Evolutionary conservation across 1,284 basidiomycete species (phyloP), one percentile per base, ranked within the genome.

Genomic region (Chiua sp.): DNA sequence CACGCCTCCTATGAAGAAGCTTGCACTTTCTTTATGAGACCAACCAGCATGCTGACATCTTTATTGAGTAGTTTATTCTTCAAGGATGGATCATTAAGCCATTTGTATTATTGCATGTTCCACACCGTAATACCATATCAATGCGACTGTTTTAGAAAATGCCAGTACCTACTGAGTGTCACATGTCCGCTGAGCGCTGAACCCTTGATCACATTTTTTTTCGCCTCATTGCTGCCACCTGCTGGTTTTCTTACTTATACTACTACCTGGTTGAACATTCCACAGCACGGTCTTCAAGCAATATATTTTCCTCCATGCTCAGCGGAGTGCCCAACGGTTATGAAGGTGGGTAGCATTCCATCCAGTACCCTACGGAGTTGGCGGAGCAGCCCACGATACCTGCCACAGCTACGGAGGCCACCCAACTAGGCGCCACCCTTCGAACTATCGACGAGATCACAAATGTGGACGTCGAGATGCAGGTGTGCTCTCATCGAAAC

Each of bases 401-500:
- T 51, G 7, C 50, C 42, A 35, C 61, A 69, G 60, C 33, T 26
- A 44, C 42, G 49, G 57, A 56, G 52, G 37, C 53, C 52, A 37
- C 55, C 47, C 60, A 59, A 22, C 63, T 63, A 8, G 63, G 78
- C 63, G 72, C 76, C 35, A 84, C 83, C 15, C 75, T 87, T 28
- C 73, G 76, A 65, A 77, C 76, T 47, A 80, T 87, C 60, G 81
- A 84, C 54, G 72, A 82, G 64, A 77, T 85, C 37, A 80, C 82
- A 33, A 86, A 86, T 63, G 74, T 79, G 66, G 88, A 90, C 78
- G 81, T 89, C n/a, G 87, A 90, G 62, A 90, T 89, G 88, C 79
- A 81, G 77, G 87, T 84, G 54, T 54, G 26, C 37, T 32, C 30
- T 39, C 42, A 22, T 37, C 18, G 4, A 46, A 22, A 12, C 23